Percentiles rank a stretch among this genome's conserved stretches.
Conservation (phyloP, 1,139 yeast species). For the Debaryomycetaceae sp. region DNA sequence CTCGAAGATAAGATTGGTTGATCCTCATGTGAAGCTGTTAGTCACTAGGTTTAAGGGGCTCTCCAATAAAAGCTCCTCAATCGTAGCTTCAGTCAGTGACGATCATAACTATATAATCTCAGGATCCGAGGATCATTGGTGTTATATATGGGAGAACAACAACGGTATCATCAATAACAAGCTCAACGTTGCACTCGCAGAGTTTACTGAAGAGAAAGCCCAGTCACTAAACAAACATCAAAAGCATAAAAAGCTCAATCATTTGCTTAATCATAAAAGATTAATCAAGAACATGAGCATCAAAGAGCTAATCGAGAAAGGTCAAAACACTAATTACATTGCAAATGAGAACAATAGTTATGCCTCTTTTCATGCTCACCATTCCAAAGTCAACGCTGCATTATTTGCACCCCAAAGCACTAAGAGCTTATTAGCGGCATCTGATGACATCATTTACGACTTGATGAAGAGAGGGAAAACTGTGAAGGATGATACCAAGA, state of each 20-base stretch:
- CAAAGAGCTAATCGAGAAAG: constrained; percentile 22
- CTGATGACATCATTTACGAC: constrained; percentile 79
- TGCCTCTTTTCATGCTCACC: constrained; percentile 76
- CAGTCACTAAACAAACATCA: constrained; percentile 26
- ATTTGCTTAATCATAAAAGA: constrained; percentile 32
- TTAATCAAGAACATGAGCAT: constrained; percentile 23
- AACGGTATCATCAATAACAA: constrained; percentile 39
- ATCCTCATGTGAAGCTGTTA: constrained; percentile 51
- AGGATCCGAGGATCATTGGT: constrained; percentile 70
- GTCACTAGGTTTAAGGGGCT: constrained; percentile 73
- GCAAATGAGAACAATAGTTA: constrained; percentile 52
- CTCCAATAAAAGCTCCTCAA: constrained; percentile 66
- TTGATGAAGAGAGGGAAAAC: constrained; percentile 32
- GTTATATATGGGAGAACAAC: constrained; percentile 65
- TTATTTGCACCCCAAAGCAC: constrained; percentile 77
- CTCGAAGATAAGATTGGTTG: constrained; percentile 68
- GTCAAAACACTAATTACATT: constrained; percentile 17
- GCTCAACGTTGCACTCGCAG: constrained; percentile 31
- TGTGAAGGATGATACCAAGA: background rate
- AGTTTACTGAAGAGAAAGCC: constrained; percentile 35
- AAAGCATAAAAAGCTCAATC: constrained; percentile 29
- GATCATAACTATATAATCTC: constrained; percentile 49
- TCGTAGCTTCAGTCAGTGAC: constrained; percentile 62
- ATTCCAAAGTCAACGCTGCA: constrained; percentile 70
- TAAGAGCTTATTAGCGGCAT: constrained; percentile 57